A percentile compares a stretch with the other conserved stretches of the same genome.
Conservation (phyloP, 306 rosid genomes). For the Lotus japonicus region DNA sequence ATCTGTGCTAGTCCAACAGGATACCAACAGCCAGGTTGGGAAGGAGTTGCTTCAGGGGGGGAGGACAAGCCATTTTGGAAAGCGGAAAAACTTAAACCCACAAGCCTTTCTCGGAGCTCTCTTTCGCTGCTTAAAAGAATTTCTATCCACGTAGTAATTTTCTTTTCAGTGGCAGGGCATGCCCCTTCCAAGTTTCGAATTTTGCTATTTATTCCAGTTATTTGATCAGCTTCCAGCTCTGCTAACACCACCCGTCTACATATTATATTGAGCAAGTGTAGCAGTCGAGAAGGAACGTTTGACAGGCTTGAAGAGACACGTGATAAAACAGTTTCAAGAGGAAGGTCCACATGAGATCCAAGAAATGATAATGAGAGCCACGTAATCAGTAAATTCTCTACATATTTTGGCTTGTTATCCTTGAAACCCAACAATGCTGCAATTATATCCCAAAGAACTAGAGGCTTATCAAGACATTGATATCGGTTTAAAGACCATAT, state of each 20-base stretch:
- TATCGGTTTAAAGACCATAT: conserved; percentile 66
- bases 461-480: conserved; percentile 48
- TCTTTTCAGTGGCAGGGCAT: conserved; percentile 24
- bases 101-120: conserved; percentile 85
- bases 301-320: conserved; percentile 39
- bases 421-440: conserved; percentile 64
- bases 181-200: conserved; percentile 25
- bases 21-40: conserved; percentile 38
- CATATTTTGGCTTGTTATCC: conserved; percentile 40
- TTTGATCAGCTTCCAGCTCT: conserved; percentile 51
- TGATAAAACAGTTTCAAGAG: conserved; percentile 39
- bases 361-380: conserved; percentile 59
- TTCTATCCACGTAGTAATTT: conserved; percentile 44
- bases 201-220: conserved; percentile 31
- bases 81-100: conserved; percentile 49
- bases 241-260: conserved; percentile 67
- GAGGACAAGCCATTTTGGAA: conserved; percentile 26
- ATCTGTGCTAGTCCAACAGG: conserved; percentile 68
- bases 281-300: conserved; percentile 55
- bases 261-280: conserved; percentile 71
- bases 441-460: conserved; percentile 74
- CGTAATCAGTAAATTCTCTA: conserved; percentile 48
- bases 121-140: conserved; percentile 65
- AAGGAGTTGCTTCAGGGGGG: conserved; percentile 20
- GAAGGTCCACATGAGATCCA: conserved; percentile 34